Conservation (phyloP, 129 eudicot genomes). For the Escallonia herrerae region DNA sequence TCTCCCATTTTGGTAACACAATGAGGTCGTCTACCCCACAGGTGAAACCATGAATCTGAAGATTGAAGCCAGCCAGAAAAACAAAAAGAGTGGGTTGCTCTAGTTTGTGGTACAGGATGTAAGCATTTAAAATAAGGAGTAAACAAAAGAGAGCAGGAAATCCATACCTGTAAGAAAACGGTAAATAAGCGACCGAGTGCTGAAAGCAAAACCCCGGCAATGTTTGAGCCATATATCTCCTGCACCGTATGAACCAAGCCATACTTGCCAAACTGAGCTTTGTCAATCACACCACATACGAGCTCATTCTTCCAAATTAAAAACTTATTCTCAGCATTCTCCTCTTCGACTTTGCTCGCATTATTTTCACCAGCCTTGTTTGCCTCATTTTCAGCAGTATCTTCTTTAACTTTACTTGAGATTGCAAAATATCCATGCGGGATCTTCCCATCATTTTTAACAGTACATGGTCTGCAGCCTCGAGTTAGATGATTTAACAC, state of each 20-base stretch:
- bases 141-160: conserved; percentile 6
- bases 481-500: conserved; percentile 72
- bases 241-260: conserved; percentile 96
- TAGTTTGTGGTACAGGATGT: neutral
- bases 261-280: conserved; percentile 98
- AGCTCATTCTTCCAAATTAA: conserved; percentile 79
- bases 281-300: conserved; percentile 94
- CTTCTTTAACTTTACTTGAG: no score
- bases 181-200: conserved; percentile 86
- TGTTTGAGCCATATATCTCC: conserved; percentile 73
- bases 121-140: neutral
- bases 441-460: conserved; percentile 9
- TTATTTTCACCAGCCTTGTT: conserved; percentile 28
- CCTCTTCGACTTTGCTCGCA: conserved; percentile 36
- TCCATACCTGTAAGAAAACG: conserved; percentile 59
- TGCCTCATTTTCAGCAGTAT: conserved; percentile 44
- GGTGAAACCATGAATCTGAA: conserved; percentile 88
- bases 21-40: conserved; percentile 93
- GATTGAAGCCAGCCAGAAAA: conserved; percentile 11
- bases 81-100: neutral
- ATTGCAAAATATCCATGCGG: conserved; percentile 58
- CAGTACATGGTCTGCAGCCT: conserved; percentile 68
- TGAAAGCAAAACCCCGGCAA: conserved; percentile 82
- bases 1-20: conserved; percentile 60
- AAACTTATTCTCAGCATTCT: conserved; percentile 55